Evolutionary conservation across 1,284 basidiomycete genomes (phyloP).

Genomic region (Ceratobasidium sp.): DNA sequence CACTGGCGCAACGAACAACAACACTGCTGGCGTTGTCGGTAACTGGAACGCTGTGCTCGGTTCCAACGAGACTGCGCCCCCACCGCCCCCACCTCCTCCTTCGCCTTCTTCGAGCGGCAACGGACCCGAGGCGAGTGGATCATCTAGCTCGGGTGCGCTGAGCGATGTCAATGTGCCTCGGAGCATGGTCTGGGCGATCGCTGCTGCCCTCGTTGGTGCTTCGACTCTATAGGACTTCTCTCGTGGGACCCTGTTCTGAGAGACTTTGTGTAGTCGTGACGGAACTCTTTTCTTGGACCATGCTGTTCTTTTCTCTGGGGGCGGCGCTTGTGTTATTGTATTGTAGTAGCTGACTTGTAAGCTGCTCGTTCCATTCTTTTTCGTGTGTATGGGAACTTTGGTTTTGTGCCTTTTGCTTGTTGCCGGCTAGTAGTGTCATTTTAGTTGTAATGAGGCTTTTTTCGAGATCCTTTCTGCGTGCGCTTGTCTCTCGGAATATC

Average conservation of each 20-base stretch:
- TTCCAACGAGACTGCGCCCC: constrained; percentile 12
- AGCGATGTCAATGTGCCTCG: neutral
- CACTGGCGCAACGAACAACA: constrained; percentile 37
- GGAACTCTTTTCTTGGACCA: constrained; percentile 19
- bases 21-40: neutral
- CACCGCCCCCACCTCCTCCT: constrained; percentile 5
- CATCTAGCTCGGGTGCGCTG: neutral
- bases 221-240: neutral
- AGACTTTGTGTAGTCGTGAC: neutral
- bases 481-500: neutral
- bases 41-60: constrained; percentile 29
- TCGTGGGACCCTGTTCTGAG: neutral
- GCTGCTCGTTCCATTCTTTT: constrained; percentile 5
- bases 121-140: constrained; percentile 2
- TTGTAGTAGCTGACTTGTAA: neutral
- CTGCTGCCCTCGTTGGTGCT: constrained; percentile 2
- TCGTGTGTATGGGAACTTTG: constrained; percentile 1
- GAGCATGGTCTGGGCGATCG: constrained; percentile 1
- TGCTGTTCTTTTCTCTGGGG: constrained; percentile 6
- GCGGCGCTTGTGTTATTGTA: neutral
- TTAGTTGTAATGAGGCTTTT: constrained; percentile 15
- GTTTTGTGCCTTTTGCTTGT: neutral
- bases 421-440: neutral
- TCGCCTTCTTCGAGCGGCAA: neutral
- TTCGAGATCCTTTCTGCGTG: neutral